Percentiles rank a stretch among this genome's conserved stretches.
Conservation (phyloP, 2,329 filamentous ascomycete genomes). For the Penicillium expansum region DNA sequence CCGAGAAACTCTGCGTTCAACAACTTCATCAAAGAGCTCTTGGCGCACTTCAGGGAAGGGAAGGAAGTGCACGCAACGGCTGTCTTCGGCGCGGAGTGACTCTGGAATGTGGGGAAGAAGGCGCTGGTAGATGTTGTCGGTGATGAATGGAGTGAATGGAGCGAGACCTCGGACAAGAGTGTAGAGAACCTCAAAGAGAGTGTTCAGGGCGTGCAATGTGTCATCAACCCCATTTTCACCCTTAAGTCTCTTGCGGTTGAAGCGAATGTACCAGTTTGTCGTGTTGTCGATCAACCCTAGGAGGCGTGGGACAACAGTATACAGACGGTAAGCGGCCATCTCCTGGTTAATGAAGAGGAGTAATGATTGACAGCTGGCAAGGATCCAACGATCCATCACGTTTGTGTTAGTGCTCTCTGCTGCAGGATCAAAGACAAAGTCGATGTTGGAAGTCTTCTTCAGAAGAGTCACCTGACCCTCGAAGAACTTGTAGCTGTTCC, state of each 20-base stretch:
- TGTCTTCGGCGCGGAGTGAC: constrained; percentile 65
- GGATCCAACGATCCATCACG: constrained; percentile 94
- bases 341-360: constrained; percentile 89
- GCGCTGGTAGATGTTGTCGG: constrained; percentile 87
- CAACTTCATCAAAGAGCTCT: constrained; percentile 79
- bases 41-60: constrained; percentile 83
- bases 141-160: constrained; percentile 93
- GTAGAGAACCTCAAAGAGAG: constrained; percentile 88
- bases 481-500: constrained; percentile 98
- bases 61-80: constrained; percentile 88
- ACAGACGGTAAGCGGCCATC: constrained; percentile 78
- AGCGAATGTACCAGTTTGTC: constrained; percentile 98
- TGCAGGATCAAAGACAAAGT: constrained; percentile 75
- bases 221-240: constrained; percentile 83
- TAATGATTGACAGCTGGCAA: constrained; percentile 87
- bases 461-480: constrained; percentile 80
- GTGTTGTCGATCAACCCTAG: constrained; percentile 85
- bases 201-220: constrained; percentile 86
- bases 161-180: constrained; percentile 84
- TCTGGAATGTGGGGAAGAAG: constrained; percentile 79
- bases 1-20: constrained; percentile 80
- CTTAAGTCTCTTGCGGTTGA: constrained; percentile 88
- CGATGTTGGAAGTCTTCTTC: constrained; percentile 77
- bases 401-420: constrained; percentile 76
- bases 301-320: constrained; percentile 86